Percentiles rank a stretch among this genome's conserved stretches.
These are phyloP conservation scores for Aspergillus neotritici DNA, from an alignment of 2,329 filamentous ascomycete genomes.

Conservation along the genomic window DNA sequence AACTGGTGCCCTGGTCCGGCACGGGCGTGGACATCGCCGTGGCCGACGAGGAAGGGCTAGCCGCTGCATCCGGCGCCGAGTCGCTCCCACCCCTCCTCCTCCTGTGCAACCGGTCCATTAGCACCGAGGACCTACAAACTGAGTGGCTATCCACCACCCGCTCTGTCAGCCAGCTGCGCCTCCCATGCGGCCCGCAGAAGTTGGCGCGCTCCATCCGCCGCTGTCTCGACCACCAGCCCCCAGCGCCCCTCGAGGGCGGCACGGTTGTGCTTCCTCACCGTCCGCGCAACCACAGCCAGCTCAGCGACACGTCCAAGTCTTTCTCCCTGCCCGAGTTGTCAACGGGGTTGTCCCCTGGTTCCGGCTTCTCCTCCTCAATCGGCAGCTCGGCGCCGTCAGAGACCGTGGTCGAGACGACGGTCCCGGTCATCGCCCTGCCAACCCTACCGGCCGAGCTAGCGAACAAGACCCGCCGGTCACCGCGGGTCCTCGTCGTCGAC, in stretches of 20 bases:
- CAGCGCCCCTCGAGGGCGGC: constrained; percentile 8
- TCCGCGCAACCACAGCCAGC: neutral
- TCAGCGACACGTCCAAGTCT: constrained; percentile 1
- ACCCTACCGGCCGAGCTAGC: constrained; percentile 1
- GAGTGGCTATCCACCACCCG: constrained; percentile 27
- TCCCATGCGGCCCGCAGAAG: constrained; percentile 39
- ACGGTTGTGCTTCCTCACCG: constrained; percentile 8
- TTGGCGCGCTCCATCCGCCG: constrained; percentile 33
- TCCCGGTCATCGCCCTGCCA: neutral
- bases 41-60: constrained; percentile 28
- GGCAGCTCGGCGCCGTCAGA: constrained; percentile 6
- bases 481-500: constrained; percentile 40
- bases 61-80: constrained; percentile 13
- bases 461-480: constrained; percentile 7
- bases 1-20: constrained; percentile 27
- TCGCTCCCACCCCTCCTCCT: constrained; percentile 31
- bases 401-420: no score
- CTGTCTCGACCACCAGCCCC: constrained; percentile 19
- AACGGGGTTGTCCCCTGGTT: constrained; percentile 4
- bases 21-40: constrained; percentile 31
- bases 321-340: no score
- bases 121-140: constrained; percentile 25
- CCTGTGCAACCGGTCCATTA: constrained; percentile 33
- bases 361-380: constrained; percentile 5
- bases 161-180: constrained; percentile 35